Evolutionary conservation across 352 stramenopile genomes (phyloP).

Genomic region (Pythium chondricola): DNA sequence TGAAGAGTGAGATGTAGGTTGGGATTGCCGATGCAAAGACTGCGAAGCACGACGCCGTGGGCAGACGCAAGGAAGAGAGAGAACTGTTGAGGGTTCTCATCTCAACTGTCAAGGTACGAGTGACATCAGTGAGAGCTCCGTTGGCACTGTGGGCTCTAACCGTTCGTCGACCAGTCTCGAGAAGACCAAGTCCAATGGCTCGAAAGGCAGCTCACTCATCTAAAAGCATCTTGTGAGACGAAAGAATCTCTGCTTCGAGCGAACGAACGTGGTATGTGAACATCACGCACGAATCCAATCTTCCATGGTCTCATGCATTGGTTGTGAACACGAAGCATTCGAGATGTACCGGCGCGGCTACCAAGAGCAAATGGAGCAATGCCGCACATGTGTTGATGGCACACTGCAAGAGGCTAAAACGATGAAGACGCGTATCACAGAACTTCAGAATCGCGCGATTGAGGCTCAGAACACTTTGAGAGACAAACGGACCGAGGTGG

Average conservation of each 20-base stretch:
- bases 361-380: not conserved
- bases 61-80: not conserved
- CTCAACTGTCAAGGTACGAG: not conserved
- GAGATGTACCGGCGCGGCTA: not conserved
- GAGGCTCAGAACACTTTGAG: not conserved
- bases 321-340: not conserved
- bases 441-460: not conserved
- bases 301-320: too few relatives aligned
- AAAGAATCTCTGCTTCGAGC: too few relatives aligned
- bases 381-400: not conserved
- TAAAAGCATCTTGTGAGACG: too few relatives aligned
- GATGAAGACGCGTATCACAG: not conserved
- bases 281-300: too few relatives aligned
- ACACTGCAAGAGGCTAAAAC: not conserved
- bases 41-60: not conserved
- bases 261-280: too few relatives aligned
- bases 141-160: not conserved
- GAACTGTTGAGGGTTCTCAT: not conserved
- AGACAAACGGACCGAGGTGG: not conserved
- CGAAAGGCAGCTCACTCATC: slow-evolving; percentile 14
- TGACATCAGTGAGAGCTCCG: not conserved
- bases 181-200: slow-evolving; percentile 4
- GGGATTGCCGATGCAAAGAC: not conserved
- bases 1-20: not conserved
- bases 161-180: not conserved